Conservation (phyloP, 257 asterid species). For the Buddleja alternifolia region DNA sequence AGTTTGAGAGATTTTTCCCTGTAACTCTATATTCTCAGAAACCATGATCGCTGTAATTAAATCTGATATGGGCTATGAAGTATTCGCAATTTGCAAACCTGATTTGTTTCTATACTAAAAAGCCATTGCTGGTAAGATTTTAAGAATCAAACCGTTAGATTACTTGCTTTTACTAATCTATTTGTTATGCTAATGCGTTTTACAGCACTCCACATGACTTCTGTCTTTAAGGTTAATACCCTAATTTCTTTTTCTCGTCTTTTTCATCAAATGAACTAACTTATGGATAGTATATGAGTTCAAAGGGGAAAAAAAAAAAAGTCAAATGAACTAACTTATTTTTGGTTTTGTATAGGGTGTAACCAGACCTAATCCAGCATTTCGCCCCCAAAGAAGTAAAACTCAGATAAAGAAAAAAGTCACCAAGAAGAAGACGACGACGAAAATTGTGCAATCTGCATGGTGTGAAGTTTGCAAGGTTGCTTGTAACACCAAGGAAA, state of each 20-base stretch:
- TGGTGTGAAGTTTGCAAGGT: slow-evolving; percentile 76
- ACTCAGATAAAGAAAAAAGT: slow-evolving; percentile 26
- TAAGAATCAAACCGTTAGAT: neutral
- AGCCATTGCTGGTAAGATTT: neutral
- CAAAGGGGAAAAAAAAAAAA: too few species aligned
- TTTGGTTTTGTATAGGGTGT: slow-evolving; percentile 34
- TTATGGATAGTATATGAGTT: too few species aligned
- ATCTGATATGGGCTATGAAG: neutral
- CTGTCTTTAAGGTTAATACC: slow-evolving; percentile 15
- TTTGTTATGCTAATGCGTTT: slow-evolving; percentile 10
- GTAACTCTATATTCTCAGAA: neutral
- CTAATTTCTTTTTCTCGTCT: slow-evolving; percentile 5
- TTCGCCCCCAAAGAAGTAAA: slow-evolving; percentile 26
- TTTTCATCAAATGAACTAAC: neutral
- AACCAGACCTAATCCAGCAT: slow-evolving; percentile 32
- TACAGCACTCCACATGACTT: neutral
- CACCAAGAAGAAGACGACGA: slow-evolving; percentile 40
- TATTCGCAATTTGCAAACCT: neutral
- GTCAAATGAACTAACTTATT: neutral
- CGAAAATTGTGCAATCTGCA: slow-evolving; percentile 54
- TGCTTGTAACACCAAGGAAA: slow-evolving; percentile 57
- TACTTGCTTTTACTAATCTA: neutral
- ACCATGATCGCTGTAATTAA: slow-evolving; percentile 5
- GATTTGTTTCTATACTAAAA: neutral
- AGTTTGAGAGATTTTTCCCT: neutral